Evolutionary conservation across 495 filamentous ascomycete species (phyloP).

Genomic region (Penicillium angulare): DNA sequence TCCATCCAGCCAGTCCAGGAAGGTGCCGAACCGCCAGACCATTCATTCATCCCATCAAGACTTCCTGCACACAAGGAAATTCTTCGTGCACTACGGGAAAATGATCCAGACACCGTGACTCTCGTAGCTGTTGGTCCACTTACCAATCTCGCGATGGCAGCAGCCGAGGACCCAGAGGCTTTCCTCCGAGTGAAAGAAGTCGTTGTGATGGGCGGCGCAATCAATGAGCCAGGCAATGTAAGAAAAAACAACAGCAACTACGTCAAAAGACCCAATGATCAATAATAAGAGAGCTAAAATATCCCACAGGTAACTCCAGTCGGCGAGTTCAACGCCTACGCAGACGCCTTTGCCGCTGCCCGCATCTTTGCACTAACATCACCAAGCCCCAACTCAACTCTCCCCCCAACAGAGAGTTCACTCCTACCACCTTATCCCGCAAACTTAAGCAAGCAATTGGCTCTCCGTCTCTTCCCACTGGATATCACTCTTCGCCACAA

Average conservation of each 20-base stretch:
- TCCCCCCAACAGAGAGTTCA: conserved; percentile 56
- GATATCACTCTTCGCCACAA: conserved; percentile 82
- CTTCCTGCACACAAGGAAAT: conserved; percentile 78
- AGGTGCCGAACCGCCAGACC: conserved; percentile 31
- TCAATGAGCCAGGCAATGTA: conserved; percentile 76
- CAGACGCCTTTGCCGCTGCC: conserved; percentile 81
- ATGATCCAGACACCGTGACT: conserved; percentile 79
- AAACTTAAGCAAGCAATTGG: conserved; percentile 62
- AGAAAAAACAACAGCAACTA: conserved; percentile 9
- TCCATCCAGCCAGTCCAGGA: conserved; percentile 35
- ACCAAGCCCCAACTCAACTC: conserved; percentile 62
- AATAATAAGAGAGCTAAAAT: not conserved
- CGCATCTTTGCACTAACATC: conserved; percentile 89
- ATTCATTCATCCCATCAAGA: conserved; percentile 70
- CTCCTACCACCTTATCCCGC: conserved; percentile 64
- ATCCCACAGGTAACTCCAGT: conserved; percentile 58
- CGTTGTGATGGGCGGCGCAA: conserved; percentile 94
- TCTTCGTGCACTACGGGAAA: conserved; percentile 71
- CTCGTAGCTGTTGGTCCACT: conserved; percentile 87
- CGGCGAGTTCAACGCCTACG: conserved; percentile 82
- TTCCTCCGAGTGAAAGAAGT: conserved; percentile 89
- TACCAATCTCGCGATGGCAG: conserved; percentile 87
- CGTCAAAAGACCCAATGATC: not conserved
- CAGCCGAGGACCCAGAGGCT: conserved; percentile 76
- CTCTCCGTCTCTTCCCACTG: conserved; percentile 78